A percentile compares a stretch with the other conserved stretches of the same genome.
Conservation (phyloP, 352 stramenopile species). For the Phytophthora palmivora region DNA sequence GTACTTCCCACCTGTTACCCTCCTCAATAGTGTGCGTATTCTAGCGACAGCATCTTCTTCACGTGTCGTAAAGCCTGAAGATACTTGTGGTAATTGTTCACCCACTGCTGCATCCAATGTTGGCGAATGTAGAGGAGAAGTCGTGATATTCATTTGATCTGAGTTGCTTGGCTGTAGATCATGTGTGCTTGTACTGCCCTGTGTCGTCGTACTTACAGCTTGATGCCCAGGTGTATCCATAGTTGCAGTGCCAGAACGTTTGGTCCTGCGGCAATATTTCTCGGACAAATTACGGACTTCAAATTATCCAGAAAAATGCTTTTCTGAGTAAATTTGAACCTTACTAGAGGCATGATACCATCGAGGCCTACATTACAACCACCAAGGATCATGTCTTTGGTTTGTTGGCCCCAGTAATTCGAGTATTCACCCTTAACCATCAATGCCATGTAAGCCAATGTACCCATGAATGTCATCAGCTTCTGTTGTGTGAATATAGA, state of each 20-base stretch:
- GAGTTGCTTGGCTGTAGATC: too few relatives aligned
- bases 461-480: slow-evolving; percentile 14
- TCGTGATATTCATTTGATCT: too few relatives aligned
- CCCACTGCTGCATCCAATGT: too few relatives aligned
- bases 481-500: slow-evolving; percentile 6
- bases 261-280: too few relatives aligned
- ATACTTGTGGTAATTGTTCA: too few relatives aligned
- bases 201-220: too few relatives aligned
- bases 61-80: background rate
- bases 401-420: slow-evolving; percentile 36
- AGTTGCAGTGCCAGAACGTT: too few relatives aligned
- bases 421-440: slow-evolving; percentile 38
- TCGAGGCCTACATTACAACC: background rate
- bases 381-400: background rate
- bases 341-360: background rate
- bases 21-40: slow-evolving; percentile 23
- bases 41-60: background rate
- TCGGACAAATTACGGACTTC: too few relatives aligned
- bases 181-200: too few relatives aligned
- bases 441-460: slow-evolving; percentile 12
- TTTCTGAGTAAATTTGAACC: background rate
- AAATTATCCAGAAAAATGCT: too few relatives aligned
- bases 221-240: too few relatives aligned
- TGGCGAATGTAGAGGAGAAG: too few relatives aligned
- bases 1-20: slow-evolving; percentile 28